These are phyloP conservation scores for Immersiporthe knoxdaviesiana DNA, from an alignment of 2,329 filamentous ascomycete genomes.

Conservation along the genomic window DNA sequence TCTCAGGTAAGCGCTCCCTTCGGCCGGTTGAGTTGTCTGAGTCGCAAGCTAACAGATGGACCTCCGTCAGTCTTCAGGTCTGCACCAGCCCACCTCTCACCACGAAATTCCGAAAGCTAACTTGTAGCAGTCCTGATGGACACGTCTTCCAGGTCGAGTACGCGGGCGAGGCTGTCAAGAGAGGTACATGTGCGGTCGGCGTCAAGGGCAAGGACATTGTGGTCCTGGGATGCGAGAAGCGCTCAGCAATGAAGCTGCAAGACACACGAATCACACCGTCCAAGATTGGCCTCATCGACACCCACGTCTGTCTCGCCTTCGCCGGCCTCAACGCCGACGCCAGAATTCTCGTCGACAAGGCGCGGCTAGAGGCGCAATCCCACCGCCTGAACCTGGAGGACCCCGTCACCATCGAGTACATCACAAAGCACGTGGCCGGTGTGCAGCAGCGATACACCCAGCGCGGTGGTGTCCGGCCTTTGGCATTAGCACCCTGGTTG, in stretches of 20 bases:
- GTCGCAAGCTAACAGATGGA: slow-evolving; percentile 47
- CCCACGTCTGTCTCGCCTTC: slow-evolving; percentile 95
- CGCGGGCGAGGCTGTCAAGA: slow-evolving; percentile 96
- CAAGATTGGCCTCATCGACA: slow-evolving; percentile 96
- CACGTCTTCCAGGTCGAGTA: slow-evolving; percentile 99
- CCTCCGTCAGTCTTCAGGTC: slow-evolving; percentile 77
- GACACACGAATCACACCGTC: slow-evolving; percentile 98
- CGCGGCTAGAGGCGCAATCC: slow-evolving; percentile 93
- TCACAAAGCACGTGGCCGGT: slow-evolving; percentile 97
- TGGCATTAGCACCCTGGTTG: slow-evolving; percentile 95
- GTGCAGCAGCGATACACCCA: slow-evolving; percentile 99
- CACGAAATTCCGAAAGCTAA: slow-evolving; percentile 9
- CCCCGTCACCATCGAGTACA: slow-evolving; percentile 97
- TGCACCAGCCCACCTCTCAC: slow-evolving; percentile 43
- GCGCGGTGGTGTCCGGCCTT: slow-evolving; percentile 98
- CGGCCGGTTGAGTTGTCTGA: slow-evolving; percentile 21
- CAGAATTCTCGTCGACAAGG: slow-evolving; percentile 97
- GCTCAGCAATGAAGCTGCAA: slow-evolving; percentile 98
- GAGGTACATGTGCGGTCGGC: slow-evolving; percentile 97
- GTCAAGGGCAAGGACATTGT: slow-evolving; percentile 96
- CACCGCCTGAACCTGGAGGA: slow-evolving; percentile 97
- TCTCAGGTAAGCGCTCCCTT: slow-evolving; percentile 78
- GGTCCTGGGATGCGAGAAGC: slow-evolving; percentile 96
- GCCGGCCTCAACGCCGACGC: slow-evolving; percentile 97
- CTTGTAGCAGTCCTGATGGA: slow-evolving; percentile 79